A percentile compares a stretch with the other conserved stretches of the same genome.
phyloP scores from a whole-genome alignment of 306 rosid genomes.

The Phaseolus lunatus region DNA sequence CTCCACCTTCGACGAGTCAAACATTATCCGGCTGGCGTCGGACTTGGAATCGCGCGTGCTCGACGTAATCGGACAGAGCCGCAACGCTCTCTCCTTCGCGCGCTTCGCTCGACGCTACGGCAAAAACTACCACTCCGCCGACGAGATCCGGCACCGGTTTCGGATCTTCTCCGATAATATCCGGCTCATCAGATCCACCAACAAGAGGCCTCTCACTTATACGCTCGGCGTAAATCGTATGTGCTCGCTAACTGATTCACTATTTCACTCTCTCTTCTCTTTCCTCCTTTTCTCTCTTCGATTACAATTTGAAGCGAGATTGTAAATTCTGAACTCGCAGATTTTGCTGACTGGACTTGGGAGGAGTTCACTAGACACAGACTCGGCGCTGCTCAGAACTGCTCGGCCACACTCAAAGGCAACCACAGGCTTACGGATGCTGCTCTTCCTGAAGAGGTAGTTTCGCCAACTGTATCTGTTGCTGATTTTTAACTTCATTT shows the following conservation, averaged over 20 bases:
- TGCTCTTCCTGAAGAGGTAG: constrained; percentile 68
- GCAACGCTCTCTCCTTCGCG: constrained; percentile 69
- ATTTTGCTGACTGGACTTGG: constrained; percentile 95
- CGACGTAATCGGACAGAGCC: constrained; percentile 64
- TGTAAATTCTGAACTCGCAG: constrained; percentile 43
- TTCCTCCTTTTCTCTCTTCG: neutral
- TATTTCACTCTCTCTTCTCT: neutral
- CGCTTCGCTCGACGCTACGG: constrained; percentile 75
- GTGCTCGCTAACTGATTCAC: constrained; percentile 7
- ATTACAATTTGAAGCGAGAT: neutral
- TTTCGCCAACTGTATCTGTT: neutral
- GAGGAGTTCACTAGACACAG: constrained; percentile 76
- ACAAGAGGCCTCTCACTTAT: constrained; percentile 65
- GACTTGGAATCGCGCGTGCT: constrained; percentile 63
- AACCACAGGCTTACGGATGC: constrained; percentile 66
- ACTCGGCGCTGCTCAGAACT: constrained; percentile 93
- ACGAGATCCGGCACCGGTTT: constrained; percentile 75
- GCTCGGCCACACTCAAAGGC: constrained; percentile 91
- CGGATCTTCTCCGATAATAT: constrained; percentile 71
- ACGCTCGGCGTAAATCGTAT: constrained; percentile 81
- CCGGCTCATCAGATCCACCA: constrained; percentile 70
- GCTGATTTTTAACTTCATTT: neutral
- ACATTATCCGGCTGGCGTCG: constrained; percentile 71
- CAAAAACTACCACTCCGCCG: constrained; percentile 68
- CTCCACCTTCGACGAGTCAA: constrained; percentile 71